A percentile compares a stretch with the other conserved stretches of the same genome.
Evolutionary conservation across 1,284 basidiomycete species (phyloP).

Genomic region (Abortiporus biennis): DNA sequence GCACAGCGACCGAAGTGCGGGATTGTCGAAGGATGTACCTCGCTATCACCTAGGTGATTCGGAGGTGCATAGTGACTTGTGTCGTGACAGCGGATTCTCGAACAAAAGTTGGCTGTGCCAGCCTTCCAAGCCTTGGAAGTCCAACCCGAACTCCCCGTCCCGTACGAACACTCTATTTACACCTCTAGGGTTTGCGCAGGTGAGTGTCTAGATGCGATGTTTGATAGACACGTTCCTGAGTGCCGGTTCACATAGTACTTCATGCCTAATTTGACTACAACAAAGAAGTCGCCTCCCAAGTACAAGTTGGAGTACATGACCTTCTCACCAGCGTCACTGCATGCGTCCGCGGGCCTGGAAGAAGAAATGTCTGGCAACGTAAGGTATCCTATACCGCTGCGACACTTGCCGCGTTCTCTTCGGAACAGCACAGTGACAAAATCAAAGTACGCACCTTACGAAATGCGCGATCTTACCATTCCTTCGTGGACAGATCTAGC

Average conservation of each 20-base stretch:
- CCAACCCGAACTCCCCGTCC: constrained; percentile 62
- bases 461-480: constrained; percentile 72
- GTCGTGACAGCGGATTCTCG: constrained; percentile 35
- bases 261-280: constrained; percentile 59
- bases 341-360: constrained; percentile 18
- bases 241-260: constrained; percentile 54
- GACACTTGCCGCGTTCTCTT: constrained; percentile 56
- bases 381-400: constrained; percentile 54
- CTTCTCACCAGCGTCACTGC: constrained; percentile 37
- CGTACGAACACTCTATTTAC: constrained; percentile 65
- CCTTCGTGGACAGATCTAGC: constrained; percentile 72
- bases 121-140: constrained; percentile 52
- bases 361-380: background rate
- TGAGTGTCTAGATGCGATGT: constrained; percentile 24
- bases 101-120: constrained; percentile 56
- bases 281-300: constrained; percentile 47
- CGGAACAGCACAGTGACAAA: constrained; percentile 33
- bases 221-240: constrained; percentile 3
- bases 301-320: constrained; percentile 82
- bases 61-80: constrained; percentile 17
- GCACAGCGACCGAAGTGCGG: background rate
- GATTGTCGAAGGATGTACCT: constrained; percentile 14
- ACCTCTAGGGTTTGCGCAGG: constrained; percentile 80
- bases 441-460: constrained; percentile 66
- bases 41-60: constrained; percentile 2